These are phyloP conservation scores for Alternaria brassicicola DNA, from an alignment of 2,329 filamentous ascomycete species.

Conservation along the genomic window DNA sequence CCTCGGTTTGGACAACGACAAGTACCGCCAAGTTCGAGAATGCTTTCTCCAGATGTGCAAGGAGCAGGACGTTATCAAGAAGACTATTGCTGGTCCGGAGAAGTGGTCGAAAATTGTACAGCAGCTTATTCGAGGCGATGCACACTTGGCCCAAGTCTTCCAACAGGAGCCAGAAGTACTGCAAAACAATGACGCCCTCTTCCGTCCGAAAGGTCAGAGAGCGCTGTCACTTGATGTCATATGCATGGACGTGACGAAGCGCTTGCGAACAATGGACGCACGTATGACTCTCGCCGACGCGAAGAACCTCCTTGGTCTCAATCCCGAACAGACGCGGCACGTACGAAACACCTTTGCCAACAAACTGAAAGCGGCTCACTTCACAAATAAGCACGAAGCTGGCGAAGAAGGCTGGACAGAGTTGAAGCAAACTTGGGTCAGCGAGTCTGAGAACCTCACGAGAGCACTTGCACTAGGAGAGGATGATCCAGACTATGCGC, in stretches of 20 bases:
- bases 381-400: conserved; percentile 75
- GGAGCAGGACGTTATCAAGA: conserved; percentile 71
- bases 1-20: conserved; percentile 65
- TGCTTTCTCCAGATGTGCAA: conserved; percentile 74
- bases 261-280: conserved; percentile 69
- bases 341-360: conserved; percentile 70
- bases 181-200: conserved; percentile 41
- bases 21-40: conserved; percentile 69
- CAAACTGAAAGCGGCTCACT: conserved; percentile 68
- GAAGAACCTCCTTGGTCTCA: conserved; percentile 73
- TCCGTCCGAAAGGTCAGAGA: conserved; percentile 59
- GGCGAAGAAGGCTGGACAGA: conserved; percentile 74
- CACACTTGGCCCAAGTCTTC: conserved; percentile 68
- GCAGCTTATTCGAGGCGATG: conserved; percentile 67
- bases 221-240: conserved; percentile 77
- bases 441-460: conserved; percentile 61
- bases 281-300: conserved; percentile 76
- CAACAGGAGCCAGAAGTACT: conserved; percentile 62
- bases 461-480: conserved; percentile 59
- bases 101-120: conserved; percentile 75
- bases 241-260: conserved; percentile 81
- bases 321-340: conserved; percentile 69
- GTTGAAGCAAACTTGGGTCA: conserved; percentile 72
- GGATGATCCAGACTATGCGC: conserved; percentile 59
- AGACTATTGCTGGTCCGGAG: conserved; percentile 74